Evolutionary conservation across 208 protist species (phyloP).

Genomic region (Crithidia acanthocephali): DNA sequence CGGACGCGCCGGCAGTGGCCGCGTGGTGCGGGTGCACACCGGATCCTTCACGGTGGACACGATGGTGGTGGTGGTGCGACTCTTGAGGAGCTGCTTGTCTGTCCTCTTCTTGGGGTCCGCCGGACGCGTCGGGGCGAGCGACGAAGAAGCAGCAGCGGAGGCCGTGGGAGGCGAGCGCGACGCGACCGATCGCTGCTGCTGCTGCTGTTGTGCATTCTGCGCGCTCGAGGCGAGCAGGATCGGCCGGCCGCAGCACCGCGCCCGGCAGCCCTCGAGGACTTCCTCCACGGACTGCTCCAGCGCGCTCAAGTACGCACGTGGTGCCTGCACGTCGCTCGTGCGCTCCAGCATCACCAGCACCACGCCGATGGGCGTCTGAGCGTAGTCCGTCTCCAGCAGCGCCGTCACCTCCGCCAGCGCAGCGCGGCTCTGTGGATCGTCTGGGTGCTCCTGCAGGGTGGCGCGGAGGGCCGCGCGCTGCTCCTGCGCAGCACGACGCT

Average conservation of each 20-base stretch:
- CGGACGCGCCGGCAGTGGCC: slow-evolving; percentile 22
- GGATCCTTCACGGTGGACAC: slow-evolving; percentile 19
- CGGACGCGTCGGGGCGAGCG: neutral
- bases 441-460: slow-evolving; percentile 16
- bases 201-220: slow-evolving; percentile 1
- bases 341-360: slow-evolving; percentile 49
- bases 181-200: neutral
- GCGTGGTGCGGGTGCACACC: slow-evolving; percentile 26
- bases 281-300: slow-evolving; percentile 46
- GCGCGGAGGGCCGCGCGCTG: slow-evolving; percentile 11
- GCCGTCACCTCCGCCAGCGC: slow-evolving; percentile 20
- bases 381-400: slow-evolving; percentile 10
- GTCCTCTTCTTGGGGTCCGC: neutral
- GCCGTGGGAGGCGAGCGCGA: neutral
- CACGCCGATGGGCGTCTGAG: slow-evolving; percentile 32
- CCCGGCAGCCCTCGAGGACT: slow-evolving; percentile 22
- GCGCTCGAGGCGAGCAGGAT: slow-evolving; percentile 21
- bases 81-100: slow-evolving; percentile 3
- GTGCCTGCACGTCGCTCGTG: slow-evolving; percentile 35
- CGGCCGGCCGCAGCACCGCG: slow-evolving; percentile 46
- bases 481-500: slow-evolving; percentile 23
- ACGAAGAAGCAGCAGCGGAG: neutral
- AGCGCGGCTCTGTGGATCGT: slow-evolving; percentile 18
- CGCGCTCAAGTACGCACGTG: slow-evolving; percentile 39
- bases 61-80: slow-evolving; percentile 10